Percentiles rank a stretch among this genome's conserved stretches.
Conservation (phyloP, 352 stramenopile species). For the Phytopythium helicoides region DNA sequence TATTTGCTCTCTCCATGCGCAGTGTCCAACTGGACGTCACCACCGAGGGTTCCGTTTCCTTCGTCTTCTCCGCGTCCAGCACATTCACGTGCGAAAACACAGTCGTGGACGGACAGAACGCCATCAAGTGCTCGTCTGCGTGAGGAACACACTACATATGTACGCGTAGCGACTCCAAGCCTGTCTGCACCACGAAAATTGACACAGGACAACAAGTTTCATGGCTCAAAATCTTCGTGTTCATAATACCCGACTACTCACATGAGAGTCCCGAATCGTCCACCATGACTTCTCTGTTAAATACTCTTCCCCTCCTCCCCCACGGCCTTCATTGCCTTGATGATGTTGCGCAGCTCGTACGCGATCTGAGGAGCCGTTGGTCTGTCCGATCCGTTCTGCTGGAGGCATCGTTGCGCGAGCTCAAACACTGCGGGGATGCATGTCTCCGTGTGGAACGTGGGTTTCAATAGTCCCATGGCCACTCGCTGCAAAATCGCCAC, state of each 20-base stretch:
- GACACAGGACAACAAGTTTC: neutral
- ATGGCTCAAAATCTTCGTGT: neutral
- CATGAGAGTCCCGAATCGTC: neutral
- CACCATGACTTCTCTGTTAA: neutral
- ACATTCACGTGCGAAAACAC: constrained; percentile 3
- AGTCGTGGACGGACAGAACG: constrained; percentile 5
- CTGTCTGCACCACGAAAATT: neutral
- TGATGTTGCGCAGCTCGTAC: constrained; percentile 27
- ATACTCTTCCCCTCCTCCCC: neutral
- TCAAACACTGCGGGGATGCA: constrained; percentile 21
- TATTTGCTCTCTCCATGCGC: neutral
- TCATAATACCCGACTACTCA: neutral
- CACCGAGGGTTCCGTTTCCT: neutral
- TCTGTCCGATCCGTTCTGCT: constrained; percentile 17
- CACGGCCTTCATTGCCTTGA: constrained; percentile 6
- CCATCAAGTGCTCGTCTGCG: constrained; percentile 4
- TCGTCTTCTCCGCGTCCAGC: constrained; percentile 1
- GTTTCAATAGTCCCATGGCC: constrained; percentile 21
- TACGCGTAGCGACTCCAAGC: neutral
- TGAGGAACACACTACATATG: no score
- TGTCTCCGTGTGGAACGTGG: constrained; percentile 18
- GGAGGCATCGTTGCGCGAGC: constrained; percentile 30
- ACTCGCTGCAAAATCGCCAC: constrained; percentile 37
- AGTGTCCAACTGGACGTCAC: constrained; percentile 1
- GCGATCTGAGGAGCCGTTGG: constrained; percentile 21